A percentile compares a stretch with the other conserved stretches of the same genome.
These are phyloP conservation scores for button mushroom (Agaricus bisporus) DNA, from an alignment of 768 basidiomycete genomes.

Conservation along the genomic window DNA sequence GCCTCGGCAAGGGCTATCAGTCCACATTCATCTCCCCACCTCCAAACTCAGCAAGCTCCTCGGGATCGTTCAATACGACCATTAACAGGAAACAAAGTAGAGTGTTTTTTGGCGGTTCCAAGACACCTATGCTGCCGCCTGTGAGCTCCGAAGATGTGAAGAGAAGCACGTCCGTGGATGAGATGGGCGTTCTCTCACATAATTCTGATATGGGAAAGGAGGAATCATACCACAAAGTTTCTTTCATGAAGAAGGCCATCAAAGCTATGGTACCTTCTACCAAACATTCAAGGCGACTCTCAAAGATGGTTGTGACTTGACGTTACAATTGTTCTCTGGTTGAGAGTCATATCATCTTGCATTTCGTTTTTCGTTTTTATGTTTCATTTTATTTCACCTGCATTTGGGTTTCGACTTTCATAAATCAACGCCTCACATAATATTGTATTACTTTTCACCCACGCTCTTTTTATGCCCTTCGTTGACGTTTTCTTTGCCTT, in stretches of 20 bases:
- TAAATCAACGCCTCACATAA: neutral
- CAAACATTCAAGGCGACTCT: conserved; percentile 7
- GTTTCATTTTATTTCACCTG: neutral
- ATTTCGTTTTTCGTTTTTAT: neutral
- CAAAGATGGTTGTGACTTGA: conserved; percentile 11
- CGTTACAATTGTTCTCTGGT: neutral
- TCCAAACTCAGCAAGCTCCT: conserved; percentile 25
- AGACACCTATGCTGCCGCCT: conserved; percentile 63
- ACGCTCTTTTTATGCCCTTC: conserved; percentile 8
- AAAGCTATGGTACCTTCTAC: conserved; percentile 61
- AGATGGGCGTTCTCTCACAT: conserved; percentile 51
- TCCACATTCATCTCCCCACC: conserved; percentile 50
- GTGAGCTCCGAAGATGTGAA: conserved; percentile 60
- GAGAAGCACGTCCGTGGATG: conserved; percentile 50
- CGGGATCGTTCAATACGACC: conserved; percentile 11
- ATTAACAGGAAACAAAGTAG: conserved; percentile 27
- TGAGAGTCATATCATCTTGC: neutral
- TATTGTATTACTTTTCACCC: neutral
- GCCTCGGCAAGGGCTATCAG: conserved; percentile 76
- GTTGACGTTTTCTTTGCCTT: neutral
- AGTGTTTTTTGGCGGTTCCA: conserved; percentile 40
- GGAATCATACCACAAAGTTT: conserved; percentile 45
- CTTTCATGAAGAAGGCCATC: conserved; percentile 64
- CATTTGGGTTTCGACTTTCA: neutral
- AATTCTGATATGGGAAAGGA: conserved; percentile 22